phyloP scores from a whole-genome alignment of 495 filamentous ascomycete genomes.

The Xylaria castorea region DNA sequence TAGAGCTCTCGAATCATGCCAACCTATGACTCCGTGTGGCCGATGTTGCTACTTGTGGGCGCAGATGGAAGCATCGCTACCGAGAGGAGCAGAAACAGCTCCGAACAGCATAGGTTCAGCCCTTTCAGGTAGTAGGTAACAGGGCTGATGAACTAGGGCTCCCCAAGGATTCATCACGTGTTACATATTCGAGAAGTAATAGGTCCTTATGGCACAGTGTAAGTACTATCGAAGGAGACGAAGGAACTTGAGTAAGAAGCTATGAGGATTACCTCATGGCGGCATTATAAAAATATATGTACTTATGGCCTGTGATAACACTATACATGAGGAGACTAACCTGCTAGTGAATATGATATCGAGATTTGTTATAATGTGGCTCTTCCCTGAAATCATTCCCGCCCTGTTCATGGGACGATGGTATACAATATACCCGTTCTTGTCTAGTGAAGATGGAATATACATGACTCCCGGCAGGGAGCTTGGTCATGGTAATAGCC shows the following conservation, averaged over 20 bases:
- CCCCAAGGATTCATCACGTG: neutral
- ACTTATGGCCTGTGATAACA: neutral
- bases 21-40: constrained; percentile 23
- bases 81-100: constrained; percentile 6
- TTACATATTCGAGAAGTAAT: constrained; percentile 20
- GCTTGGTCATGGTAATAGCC: too few species aligned
- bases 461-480: too few species aligned
- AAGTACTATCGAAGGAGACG: neutral
- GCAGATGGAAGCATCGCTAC: constrained; percentile 22
- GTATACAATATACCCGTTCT: neutral
- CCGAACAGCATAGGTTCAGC: constrained; percentile 22
- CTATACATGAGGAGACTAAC: neutral
- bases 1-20: constrained; percentile 35
- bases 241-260: neutral
- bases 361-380: too few species aligned
- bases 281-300: neutral
- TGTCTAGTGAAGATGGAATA: too few species aligned
- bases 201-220: constrained; percentile 5
- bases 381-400: neutral
- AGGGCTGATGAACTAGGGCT: neutral
- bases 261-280: neutral
- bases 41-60: constrained; percentile 19
- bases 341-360: neutral
- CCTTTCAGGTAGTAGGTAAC: constrained; percentile 18
- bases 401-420: neutral